These are phyloP conservation scores for Leccinum boreale DNA, from an alignment of 768 basidiomycete species.

Conservation along the genomic window DNA sequence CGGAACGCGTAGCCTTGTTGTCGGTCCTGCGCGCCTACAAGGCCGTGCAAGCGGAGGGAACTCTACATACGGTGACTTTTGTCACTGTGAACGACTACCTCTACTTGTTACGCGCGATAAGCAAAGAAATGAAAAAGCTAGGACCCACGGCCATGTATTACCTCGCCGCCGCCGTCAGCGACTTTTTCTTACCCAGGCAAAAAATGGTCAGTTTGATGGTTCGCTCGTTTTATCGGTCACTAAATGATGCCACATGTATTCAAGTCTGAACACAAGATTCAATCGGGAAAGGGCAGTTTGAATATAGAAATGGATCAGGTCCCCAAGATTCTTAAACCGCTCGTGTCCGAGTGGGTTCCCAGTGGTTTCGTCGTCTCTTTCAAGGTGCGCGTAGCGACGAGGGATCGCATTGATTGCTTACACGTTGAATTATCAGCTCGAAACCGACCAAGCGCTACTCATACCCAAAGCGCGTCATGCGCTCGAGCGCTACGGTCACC, in stretches of 20 bases:
- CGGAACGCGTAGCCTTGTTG: constrained; percentile 63
- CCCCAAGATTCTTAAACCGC: constrained; percentile 89
- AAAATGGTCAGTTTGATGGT: constrained; percentile 65
- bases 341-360: constrained; percentile 92
- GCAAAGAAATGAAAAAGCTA: constrained; percentile 69
- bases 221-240: not conserved
- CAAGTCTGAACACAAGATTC: constrained; percentile 97
- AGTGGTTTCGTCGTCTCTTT: constrained; percentile 94
- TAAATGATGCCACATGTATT: not conserved
- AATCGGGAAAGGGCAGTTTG: constrained; percentile 91
- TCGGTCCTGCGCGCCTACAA: constrained; percentile 79
- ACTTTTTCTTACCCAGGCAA: constrained; percentile 93
- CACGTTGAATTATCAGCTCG: constrained; percentile 54
- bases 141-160: constrained; percentile 86
- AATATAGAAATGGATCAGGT: constrained; percentile 99
- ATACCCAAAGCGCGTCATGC: constrained; percentile 89
- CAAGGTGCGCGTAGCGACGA: constrained; percentile 59
- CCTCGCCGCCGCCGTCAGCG: constrained; percentile 95
- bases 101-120: constrained; percentile 82
- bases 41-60: constrained; percentile 66
- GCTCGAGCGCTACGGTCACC: constrained; percentile 92
- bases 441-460: constrained; percentile 81
- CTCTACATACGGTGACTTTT: constrained; percentile 83
- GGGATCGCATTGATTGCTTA: constrained; percentile 4
- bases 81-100: constrained; percentile 96